Conservation (phyloP, 1,284 basidiomycete species). For the Rhizoctonia solani region DNA sequence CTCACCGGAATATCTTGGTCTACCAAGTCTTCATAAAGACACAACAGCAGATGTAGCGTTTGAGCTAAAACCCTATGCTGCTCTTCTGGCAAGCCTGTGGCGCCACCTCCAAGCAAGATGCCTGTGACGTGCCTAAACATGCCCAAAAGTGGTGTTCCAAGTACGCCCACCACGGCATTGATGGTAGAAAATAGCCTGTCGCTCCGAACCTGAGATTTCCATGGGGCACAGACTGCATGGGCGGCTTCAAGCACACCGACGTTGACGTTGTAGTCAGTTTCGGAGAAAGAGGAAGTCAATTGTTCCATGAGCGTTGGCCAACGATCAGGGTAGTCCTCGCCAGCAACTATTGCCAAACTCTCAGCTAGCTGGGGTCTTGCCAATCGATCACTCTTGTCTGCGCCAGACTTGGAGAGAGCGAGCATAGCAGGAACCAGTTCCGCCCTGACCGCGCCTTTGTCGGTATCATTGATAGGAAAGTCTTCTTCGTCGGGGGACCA, state of each 20-base stretch:
- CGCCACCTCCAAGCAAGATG: neutral
- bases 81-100: neutral
- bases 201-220: conserved; percentile 89
- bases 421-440: conserved; percentile 85
- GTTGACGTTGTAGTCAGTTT: conserved; percentile 82
- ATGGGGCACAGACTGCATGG: conserved; percentile 92
- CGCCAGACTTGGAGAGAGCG: conserved; percentile 59
- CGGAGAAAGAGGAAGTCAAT: conserved; percentile 78
- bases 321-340: conserved; percentile 81
- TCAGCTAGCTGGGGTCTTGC: conserved; percentile 86
- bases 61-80: conserved; percentile 60
- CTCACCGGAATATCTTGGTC: conserved; percentile 84
- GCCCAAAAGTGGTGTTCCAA: conserved; percentile 82
- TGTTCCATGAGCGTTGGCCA: conserved; percentile 91
- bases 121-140: conserved; percentile 60
- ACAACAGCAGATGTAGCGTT: conserved; percentile 76
- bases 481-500: conserved; percentile 77
- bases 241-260: conserved; percentile 90
- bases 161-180: conserved; percentile 86
- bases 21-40: conserved; percentile 92
- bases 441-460: conserved; percentile 68
- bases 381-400: conserved; percentile 56
- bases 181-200: conserved; percentile 90
- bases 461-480: conserved; percentile 61
- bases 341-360: conserved; percentile 83